A percentile compares a stretch with the other conserved stretches of the same genome.
Evolutionary conservation across 2,329 filamentous ascomycete species (phyloP).

Genomic region (Elsinoe perseae): DNA sequence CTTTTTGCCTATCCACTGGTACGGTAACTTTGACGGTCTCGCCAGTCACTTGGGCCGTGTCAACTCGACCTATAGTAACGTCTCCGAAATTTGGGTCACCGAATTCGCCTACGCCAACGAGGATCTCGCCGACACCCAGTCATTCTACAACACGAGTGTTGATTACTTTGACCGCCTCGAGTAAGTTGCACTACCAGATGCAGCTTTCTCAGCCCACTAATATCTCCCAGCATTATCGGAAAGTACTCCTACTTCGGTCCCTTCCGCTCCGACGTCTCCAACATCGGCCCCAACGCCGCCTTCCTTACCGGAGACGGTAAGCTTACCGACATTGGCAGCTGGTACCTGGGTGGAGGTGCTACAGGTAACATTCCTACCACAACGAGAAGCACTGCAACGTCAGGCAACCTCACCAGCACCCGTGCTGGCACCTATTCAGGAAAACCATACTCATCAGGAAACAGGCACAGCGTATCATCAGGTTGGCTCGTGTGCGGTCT

Average conservation of each 20-base stretch:
- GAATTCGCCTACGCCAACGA: constrained; percentile 60
- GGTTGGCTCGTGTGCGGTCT: constrained; percentile 9
- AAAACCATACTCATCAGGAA: constrained; percentile 17
- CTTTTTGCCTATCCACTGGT: constrained; percentile 47
- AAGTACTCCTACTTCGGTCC: constrained; percentile 70
- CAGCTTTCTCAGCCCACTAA: neutral
- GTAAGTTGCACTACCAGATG: too few species aligned
- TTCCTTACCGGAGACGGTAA: constrained; percentile 61
- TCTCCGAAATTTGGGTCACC: constrained; percentile 62
- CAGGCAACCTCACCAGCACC: constrained; percentile 15
- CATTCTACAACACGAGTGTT: constrained; percentile 59
- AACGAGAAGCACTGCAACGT: constrained; percentile 2
- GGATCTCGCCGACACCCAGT: constrained; percentile 50
- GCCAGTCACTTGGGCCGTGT: constrained; percentile 59
- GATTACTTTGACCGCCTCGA: constrained; percentile 59
- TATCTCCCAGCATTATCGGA: constrained; percentile 43
- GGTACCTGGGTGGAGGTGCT: constrained; percentile 58
- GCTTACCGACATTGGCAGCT: constrained; percentile 67
- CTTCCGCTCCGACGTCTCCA: constrained; percentile 61
- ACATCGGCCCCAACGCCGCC: constrained; percentile 60
- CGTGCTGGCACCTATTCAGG: constrained; percentile 15
- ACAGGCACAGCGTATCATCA: constrained; percentile 13
- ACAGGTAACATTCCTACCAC: constrained; percentile 31
- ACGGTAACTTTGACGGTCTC: constrained; percentile 60
- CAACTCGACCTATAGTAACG: constrained; percentile 41